Evolutionary conservation across 2,329 filamentous ascomycete genomes (phyloP), one percentile per base, ranked within the genome.

Genomic region (Cercospora canescens): DNA sequence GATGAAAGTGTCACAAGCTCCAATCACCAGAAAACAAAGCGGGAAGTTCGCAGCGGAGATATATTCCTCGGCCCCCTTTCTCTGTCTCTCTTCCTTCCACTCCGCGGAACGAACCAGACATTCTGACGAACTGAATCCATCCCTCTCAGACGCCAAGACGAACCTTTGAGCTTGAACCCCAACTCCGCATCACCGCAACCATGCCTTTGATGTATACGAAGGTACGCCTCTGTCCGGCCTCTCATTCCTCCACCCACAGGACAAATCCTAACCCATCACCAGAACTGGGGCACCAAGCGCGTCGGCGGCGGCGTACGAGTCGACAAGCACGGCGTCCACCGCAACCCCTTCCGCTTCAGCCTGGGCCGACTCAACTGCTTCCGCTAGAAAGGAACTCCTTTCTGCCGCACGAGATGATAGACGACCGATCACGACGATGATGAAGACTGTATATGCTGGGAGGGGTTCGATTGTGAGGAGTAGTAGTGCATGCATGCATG

Each of bases 301-400:
- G 79, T 71, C 64, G 81, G 81, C 61, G 85, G 82, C 37, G 84
- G 82, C 67, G 74, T 87, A 60, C 78, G 82, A 11, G 83, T 83
- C 65, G 83, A 86, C 76, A 81, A 81, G 70, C 80, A 86, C 71
- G 85, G 85, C 60, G 77, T 82, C 1, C 80, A 81, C 41, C 78
- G 82, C 60, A 83, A 83, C 28, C 82, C 84, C 6, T 86, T 84
- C 74, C 78, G 83, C 41, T 79, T 86, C 72, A 80, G 80, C 35
- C 76, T 80, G 68, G 83, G 84, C 52, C 79, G 80, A 48, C 81
- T 86, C 72, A 84, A 80, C 74, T 87, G 85, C 76, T 86, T 85
- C 77, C 65, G 65, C 30, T 67, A 45, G 56, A 39, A 12, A 12
- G 12, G 35, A 9, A 7, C 6, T 37, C 11, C 6, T 14, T 2